These are phyloP conservation scores for Wickerhamomyces canadensis DNA, from an alignment of 805 yeast species.

Conservation along the genomic window DNA sequence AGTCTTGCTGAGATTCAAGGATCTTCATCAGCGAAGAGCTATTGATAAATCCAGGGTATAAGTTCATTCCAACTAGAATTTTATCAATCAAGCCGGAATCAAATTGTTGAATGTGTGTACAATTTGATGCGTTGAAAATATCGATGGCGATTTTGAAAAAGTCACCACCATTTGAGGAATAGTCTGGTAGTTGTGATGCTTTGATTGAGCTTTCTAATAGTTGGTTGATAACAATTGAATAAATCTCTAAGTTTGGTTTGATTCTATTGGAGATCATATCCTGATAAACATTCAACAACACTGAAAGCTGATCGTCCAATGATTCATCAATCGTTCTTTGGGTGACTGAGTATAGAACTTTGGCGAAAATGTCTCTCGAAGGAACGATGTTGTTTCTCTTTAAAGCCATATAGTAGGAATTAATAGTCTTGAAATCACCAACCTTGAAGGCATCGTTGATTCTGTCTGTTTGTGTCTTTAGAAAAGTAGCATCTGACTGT, in stretches of 20 bases:
- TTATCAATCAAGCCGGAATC: conserved; percentile 39
- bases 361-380: conserved; percentile 44
- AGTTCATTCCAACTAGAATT: conserved; percentile 39
- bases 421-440: conserved; percentile 29
- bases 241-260: conserved; percentile 54
- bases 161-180: conserved; percentile 35
- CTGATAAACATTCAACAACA: conserved; percentile 60
- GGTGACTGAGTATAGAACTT: conserved; percentile 49
- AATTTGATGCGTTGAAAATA: conserved; percentile 35
- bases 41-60: conserved; percentile 32
- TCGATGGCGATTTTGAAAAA: conserved; percentile 47
- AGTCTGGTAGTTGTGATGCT: conserved; percentile 32
- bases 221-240: conserved; percentile 43
- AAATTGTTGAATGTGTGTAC: conserved; percentile 38
- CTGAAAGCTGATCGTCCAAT: conserved; percentile 56
- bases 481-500: conserved; percentile 24
- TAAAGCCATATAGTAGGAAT: conserved; percentile 34
- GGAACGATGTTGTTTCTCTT: conserved; percentile 42
- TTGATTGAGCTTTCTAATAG: conserved; percentile 44
- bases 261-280: conserved; percentile 49
- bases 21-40: conserved; percentile 27
- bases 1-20: conserved; percentile 22
- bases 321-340: conserved; percentile 45
- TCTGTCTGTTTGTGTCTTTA: conserved; percentile 25
- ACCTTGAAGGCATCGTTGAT: conserved; percentile 23